Conservation (phyloP, 225 moss, liverwort and hornwort species). For the Asterella californica region DNA sequence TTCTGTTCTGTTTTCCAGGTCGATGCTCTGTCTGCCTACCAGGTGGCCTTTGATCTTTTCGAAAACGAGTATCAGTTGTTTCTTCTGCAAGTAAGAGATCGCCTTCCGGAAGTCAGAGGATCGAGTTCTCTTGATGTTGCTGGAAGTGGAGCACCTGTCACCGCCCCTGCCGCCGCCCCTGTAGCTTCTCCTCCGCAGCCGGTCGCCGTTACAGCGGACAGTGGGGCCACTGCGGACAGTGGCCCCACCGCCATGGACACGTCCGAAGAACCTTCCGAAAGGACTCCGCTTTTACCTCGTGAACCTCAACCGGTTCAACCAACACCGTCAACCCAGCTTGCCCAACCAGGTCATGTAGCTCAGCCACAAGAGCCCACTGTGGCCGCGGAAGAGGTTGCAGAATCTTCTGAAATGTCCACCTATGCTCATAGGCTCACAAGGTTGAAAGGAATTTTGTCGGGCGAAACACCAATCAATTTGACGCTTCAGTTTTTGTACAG, state of each 20-base stretch:
- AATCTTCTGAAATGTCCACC: slow-evolving; percentile 50
- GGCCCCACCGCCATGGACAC: slow-evolving; percentile 80
- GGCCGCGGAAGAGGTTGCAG: slow-evolving; percentile 35
- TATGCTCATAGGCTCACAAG: slow-evolving; percentile 67
- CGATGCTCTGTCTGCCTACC: slow-evolving; percentile 79
- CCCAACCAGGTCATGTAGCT: slow-evolving; percentile 34
- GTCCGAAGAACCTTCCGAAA: slow-evolving; percentile 44
- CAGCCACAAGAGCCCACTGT: slow-evolving; percentile 34
- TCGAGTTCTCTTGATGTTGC: slow-evolving; percentile 25
- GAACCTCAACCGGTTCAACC: slow-evolving; percentile 35
- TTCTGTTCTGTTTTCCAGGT: slow-evolving; percentile 19
- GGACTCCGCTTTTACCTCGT: slow-evolving; percentile 19
- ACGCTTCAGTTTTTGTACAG: slow-evolving; percentile 93
- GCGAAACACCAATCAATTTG: slow-evolving; percentile 93
- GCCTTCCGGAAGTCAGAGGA: slow-evolving; percentile 55
- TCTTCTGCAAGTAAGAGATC: slow-evolving; percentile 83
- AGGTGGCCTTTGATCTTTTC: slow-evolving; percentile 93
- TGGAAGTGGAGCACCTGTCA: slow-evolving; percentile 21
- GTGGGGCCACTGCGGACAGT: slow-evolving; percentile 38
- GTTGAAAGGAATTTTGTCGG: slow-evolving; percentile 84
- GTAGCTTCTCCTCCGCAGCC: background rate
- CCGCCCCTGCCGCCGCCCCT: slow-evolving; percentile 15
- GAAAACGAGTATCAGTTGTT: slow-evolving; percentile 96
- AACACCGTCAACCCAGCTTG: background rate
- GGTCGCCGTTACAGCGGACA: slow-evolving; percentile 10